Evolutionary conservation across 2,329 filamentous ascomycete species (phyloP).

Genomic region (Trichophaea hybrida): DNA sequence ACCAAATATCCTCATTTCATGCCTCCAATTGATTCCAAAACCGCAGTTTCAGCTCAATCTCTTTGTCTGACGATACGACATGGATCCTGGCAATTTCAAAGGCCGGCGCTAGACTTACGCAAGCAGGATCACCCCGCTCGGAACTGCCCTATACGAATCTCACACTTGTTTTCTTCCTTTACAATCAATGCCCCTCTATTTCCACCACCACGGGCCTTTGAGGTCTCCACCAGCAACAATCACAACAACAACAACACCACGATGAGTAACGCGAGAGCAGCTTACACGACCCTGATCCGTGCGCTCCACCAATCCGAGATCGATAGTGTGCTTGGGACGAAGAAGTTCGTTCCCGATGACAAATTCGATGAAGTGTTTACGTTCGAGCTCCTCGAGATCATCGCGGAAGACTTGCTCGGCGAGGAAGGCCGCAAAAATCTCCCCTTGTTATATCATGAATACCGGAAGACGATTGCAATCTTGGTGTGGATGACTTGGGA

Average conservation of each 20-base stretch:
- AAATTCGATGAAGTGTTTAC: slow-evolving; percentile 8
- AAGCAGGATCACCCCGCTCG: no score
- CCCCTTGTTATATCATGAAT: background rate
- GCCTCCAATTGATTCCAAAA: no score
- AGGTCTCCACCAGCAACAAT: no score
- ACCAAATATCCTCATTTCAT: no score
- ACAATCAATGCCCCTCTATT: background rate
- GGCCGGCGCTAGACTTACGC: no score
- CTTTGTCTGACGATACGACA: no score
- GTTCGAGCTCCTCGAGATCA: background rate
- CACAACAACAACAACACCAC: background rate
- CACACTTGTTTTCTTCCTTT: no score
- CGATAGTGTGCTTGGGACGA: background rate
- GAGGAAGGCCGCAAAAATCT: background rate
- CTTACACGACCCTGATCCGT: background rate
- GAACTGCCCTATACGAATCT: no score
- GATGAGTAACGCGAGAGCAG: background rate
- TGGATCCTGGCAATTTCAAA: no score
- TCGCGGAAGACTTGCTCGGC: slow-evolving; percentile 6
- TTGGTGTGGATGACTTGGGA: slow-evolving; percentile 11
- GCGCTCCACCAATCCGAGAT: background rate
- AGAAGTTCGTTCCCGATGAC: slow-evolving; percentile 9
- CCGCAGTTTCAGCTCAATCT: no score
- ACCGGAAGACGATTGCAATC: slow-evolving; percentile 11
- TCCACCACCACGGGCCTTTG: no score